Evolutionary conservation across 2,329 filamentous ascomycete genomes (phyloP).

Genomic region (Alternaria sp.): DNA sequence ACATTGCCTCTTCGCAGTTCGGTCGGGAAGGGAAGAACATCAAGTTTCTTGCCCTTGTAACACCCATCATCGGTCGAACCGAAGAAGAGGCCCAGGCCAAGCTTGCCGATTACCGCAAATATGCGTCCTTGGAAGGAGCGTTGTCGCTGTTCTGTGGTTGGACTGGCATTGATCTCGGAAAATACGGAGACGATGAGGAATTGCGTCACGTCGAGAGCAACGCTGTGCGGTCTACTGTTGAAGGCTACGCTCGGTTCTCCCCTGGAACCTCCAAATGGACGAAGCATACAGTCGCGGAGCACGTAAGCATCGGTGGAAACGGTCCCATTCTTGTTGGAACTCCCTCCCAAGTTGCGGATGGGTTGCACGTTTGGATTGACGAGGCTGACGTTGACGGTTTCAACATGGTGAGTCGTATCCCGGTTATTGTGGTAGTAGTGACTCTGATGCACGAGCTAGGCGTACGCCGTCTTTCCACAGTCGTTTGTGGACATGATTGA

Average conservation of each 20-base stretch:
- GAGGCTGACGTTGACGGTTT: constrained; percentile 78
- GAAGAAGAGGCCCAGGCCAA: constrained; percentile 71
- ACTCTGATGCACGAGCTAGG: constrained; percentile 35
- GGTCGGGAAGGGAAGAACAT: constrained; percentile 67
- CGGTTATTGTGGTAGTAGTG: not conserved
- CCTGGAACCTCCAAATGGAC: constrained; percentile 73
- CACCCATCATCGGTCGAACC: constrained; percentile 68
- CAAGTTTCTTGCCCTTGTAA: constrained; percentile 72
- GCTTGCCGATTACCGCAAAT: constrained; percentile 65
- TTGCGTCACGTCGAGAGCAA: constrained; percentile 67
- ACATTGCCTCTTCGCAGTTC: constrained; percentile 58
- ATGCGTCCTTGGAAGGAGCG: constrained; percentile 70
- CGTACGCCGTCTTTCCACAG: constrained; percentile 70
- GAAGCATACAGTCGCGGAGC: constrained; percentile 71
- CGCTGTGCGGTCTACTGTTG: constrained; percentile 64
- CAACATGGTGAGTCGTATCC: constrained; percentile 64
- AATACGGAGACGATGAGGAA: constrained; percentile 69
- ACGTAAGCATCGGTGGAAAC: constrained; percentile 71
- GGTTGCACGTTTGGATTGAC: constrained; percentile 69
- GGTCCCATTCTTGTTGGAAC: constrained; percentile 71
- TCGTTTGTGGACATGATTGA: constrained; percentile 73
- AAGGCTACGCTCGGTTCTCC: constrained; percentile 62
- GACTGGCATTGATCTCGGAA: constrained; percentile 70
- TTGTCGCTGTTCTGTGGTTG: constrained; percentile 75
- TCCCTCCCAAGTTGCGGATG: constrained; percentile 68